Base-by-base conservation (phyloP, 495 filamentous ascomycete genomes). In the Pyrenula aspistea region DNA sequence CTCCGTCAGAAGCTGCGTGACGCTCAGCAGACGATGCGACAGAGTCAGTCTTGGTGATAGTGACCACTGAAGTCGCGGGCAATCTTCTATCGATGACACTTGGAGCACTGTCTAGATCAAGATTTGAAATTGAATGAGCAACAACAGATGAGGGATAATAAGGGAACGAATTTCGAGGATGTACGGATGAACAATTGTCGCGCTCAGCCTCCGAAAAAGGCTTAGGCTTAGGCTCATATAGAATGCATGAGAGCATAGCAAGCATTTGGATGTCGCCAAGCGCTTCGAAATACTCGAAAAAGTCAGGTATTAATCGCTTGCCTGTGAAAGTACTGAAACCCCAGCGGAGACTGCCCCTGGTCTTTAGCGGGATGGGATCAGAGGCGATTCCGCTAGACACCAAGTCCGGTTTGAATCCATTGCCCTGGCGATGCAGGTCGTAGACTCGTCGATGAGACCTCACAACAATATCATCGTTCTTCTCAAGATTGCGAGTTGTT, bases 201-300 rank as follows among this genome's bases (percentile, higher is more conserved):
- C 24, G 21, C 54, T 31, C 31, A n/a, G 22, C 54, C 63, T 10
- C 53, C 19, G 1, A 54, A 54, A n/a, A 56, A 50, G 22, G 66
- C 54, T 55, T 81, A 2, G 73, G 64, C 0, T 67, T 65, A 4
- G 82, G 76, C 57, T 94, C 88, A 53, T 82, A 82, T 56, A 96
- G 85, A 50, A 95, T 83, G 65, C 91, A 95, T 1, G 91, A 86
- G 12, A 96, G 78, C 91, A 96, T 95, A 31, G 90, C 92, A 19
- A 96, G 75, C 91, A 95, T 96, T 67, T 96, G 91, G 2, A 92
- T 72, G 65, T 96, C 90, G 1, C 83, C 89, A 24, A 84, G 73
- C 42, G 73, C 77, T 65, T 95, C 89, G 59, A 87, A 96, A 65
- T 95, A 80, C 12, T 80, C 77, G 62, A 95, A 90, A 15, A 72